phyloP scores from a whole-genome alignment of 73 alveolate genomes.

The Blepharisma stoltei region DNA sequence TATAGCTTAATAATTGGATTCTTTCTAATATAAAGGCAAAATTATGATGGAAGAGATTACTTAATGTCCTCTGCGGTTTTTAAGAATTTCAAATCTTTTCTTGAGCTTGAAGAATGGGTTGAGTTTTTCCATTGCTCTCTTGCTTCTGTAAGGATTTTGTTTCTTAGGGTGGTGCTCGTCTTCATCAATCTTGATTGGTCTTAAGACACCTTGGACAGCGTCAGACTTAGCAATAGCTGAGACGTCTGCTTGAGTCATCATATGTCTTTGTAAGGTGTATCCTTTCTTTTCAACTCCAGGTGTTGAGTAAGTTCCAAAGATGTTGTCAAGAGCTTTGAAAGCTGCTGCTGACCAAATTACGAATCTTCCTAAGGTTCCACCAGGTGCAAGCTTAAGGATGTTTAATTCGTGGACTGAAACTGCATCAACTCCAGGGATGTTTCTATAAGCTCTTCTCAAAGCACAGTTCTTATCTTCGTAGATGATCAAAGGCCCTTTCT shows the following conservation, averaged over 20 bases:
- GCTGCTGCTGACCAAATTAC: constrained; percentile 85
- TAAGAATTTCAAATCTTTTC: constrained; percentile 20
- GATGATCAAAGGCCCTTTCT: constrained; percentile 91
- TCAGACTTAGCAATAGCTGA: constrained; percentile 42
- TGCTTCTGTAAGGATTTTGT: constrained; percentile 44
- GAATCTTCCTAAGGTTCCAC: constrained; percentile 95
- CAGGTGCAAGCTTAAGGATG: constrained; percentile 93
- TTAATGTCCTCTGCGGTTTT: background rate
- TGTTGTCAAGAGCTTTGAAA: constrained; percentile 64
- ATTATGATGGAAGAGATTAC: too few relatives aligned
- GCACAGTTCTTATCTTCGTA: constrained; percentile 78
- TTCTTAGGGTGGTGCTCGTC: constrained; percentile 42
- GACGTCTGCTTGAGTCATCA: constrained; percentile 54
- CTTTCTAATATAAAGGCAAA: too few relatives aligned
- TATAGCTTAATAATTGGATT: too few relatives aligned
- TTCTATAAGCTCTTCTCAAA: constrained; percentile 80
- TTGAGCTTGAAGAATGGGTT: constrained; percentile 38
- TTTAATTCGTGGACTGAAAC: constrained; percentile 82
- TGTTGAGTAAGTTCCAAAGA: constrained; percentile 70
- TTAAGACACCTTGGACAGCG: constrained; percentile 50
- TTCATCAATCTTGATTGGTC: constrained; percentile 25
- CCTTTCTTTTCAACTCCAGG: constrained; percentile 71
- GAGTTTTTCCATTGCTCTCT: constrained; percentile 42
- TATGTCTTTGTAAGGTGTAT: constrained; percentile 71
- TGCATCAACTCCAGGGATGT: constrained; percentile 93